A percentile compares a stretch with the other conserved stretches of the same genome.
Conservation (phyloP, 305 asterid genomes). For the Fraxinus latifolia region DNA sequence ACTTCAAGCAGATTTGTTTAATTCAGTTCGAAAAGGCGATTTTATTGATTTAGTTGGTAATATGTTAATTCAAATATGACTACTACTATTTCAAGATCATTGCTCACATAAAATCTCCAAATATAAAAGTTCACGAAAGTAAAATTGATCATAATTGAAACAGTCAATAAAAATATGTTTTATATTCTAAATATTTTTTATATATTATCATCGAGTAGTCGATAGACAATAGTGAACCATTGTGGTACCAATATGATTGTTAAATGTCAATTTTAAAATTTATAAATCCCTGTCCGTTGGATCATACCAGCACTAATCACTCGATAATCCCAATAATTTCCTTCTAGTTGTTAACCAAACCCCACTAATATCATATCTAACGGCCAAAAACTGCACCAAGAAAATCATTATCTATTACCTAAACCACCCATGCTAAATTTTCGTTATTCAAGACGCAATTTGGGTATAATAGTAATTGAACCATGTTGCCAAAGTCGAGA, state of each 20-base stretch:
- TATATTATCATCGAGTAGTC: neutral
- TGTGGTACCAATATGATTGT: too few species aligned
- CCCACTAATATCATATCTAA: constrained; percentile 14
- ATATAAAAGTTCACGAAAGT: neutral
- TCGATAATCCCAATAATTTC: neutral
- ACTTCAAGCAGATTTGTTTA: neutral
- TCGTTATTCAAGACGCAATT: neutral
- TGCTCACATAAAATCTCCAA: neutral
- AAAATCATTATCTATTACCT: neutral
- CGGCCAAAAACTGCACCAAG: constrained; percentile 24
- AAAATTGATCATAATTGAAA: neutral
- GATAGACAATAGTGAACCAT: neutral
- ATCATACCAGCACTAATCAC: neutral
- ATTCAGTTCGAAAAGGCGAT: neutral
- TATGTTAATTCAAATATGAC: neutral
- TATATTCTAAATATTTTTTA: too few species aligned
- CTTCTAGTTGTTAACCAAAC: constrained; percentile 15
- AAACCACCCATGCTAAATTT: neutral
- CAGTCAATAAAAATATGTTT: neutral
- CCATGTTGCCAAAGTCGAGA: constrained; percentile 6
- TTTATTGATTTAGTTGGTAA: too few species aligned
- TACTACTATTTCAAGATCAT: too few species aligned
- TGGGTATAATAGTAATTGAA: constrained; percentile 24
- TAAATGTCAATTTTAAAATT: neutral
- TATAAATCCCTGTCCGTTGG: neutral